Evolutionary conservation across 148 eudicot genomes (phyloP).

Genomic region (Dianthus caryophyllus): DNA sequence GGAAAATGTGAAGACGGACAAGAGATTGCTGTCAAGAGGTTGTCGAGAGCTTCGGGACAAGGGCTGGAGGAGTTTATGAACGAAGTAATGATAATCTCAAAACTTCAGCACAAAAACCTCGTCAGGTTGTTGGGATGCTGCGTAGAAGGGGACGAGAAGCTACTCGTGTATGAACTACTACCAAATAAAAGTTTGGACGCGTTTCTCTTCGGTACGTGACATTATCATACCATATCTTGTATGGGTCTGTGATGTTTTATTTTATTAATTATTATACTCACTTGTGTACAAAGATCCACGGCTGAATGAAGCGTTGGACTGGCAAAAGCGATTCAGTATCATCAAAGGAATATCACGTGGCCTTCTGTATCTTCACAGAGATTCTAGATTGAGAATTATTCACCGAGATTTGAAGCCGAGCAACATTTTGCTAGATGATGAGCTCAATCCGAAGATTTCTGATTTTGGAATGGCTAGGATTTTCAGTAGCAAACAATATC

Average conservation of each 20-base stretch:
- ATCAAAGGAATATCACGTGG: conserved; percentile 57
- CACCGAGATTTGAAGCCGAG: conserved; percentile 51
- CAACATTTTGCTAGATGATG: conserved; percentile 45
- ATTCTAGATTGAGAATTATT: conserved; percentile 48
- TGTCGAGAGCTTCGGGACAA: conserved; percentile 41
- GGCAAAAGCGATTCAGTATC: conserved; percentile 41
- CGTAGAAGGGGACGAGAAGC: conserved; percentile 31
- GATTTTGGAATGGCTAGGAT: conserved; percentile 63
- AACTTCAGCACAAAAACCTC: conserved; percentile 45
- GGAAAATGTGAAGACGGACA: conserved; percentile 35
- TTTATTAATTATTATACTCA: conserved; percentile 2
- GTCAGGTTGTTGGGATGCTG: conserved; percentile 40
- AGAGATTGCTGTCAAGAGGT: conserved; percentile 41
- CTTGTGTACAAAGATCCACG: conserved; percentile 15
- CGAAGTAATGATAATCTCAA: conserved; percentile 38
- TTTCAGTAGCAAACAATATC: conserved; percentile 44
- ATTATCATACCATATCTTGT: too few relatives aligned
- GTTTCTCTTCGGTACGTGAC: conserved; percentile 44
- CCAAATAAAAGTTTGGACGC: conserved; percentile 42
- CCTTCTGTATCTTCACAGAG: conserved; percentile 52
- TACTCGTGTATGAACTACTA: conserved; percentile 38
- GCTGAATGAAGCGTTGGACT: conserved; percentile 22
- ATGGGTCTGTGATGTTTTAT: too few relatives aligned
- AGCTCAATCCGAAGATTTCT: conserved; percentile 45
- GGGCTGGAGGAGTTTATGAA: conserved; percentile 44